These are phyloP conservation scores for Aspergillus biplanus DNA, from an alignment of 495 filamentous ascomycete species.

Conservation along the genomic window DNA sequence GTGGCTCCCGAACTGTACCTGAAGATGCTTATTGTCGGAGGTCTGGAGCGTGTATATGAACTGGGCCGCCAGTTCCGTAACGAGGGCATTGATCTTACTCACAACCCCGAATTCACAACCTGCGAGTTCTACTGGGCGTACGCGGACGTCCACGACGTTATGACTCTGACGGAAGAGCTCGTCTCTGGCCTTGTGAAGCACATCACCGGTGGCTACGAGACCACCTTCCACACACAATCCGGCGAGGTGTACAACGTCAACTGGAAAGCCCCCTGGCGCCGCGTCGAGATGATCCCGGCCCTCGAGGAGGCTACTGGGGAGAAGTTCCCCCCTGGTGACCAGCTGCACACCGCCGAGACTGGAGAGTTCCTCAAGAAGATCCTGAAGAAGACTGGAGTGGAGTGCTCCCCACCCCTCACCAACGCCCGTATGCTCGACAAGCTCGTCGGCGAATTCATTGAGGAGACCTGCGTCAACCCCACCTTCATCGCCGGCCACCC, in stretches of 20 bases:
- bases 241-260: slow-evolving; percentile 89
- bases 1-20: slow-evolving; percentile 95
- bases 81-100: slow-evolving; percentile 93
- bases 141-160: slow-evolving; percentile 89
- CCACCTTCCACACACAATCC: slow-evolving; percentile 77
- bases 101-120: slow-evolving; percentile 98
- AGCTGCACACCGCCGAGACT: slow-evolving; percentile 88
- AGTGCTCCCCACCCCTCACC: slow-evolving; percentile 87
- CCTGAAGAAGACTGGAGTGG: slow-evolving; percentile 85
- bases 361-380: slow-evolving; percentile 83
- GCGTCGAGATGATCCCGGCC: slow-evolving; percentile 95
- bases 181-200: slow-evolving; percentile 90
- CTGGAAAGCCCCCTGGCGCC: slow-evolving; percentile 93
- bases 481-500: slow-evolving; percentile 95
- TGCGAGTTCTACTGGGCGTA: slow-evolving; percentile 98
- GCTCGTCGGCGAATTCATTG: slow-evolving; percentile 94
- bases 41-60: slow-evolving; percentile 90
- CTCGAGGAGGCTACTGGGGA: slow-evolving; percentile 88
- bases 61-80: slow-evolving; percentile 92
- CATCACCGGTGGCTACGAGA: slow-evolving; percentile 82
- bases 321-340: slow-evolving; percentile 86
- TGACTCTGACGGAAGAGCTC: slow-evolving; percentile 92
- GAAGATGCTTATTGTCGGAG: slow-evolving; percentile 94
- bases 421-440: slow-evolving; percentile 98
- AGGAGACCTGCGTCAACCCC: slow-evolving; percentile 90